These are phyloP conservation scores for Podospora anserina DNA, from an alignment of 495 filamentous ascomycete genomes.

Conservation along the genomic window DNA sequence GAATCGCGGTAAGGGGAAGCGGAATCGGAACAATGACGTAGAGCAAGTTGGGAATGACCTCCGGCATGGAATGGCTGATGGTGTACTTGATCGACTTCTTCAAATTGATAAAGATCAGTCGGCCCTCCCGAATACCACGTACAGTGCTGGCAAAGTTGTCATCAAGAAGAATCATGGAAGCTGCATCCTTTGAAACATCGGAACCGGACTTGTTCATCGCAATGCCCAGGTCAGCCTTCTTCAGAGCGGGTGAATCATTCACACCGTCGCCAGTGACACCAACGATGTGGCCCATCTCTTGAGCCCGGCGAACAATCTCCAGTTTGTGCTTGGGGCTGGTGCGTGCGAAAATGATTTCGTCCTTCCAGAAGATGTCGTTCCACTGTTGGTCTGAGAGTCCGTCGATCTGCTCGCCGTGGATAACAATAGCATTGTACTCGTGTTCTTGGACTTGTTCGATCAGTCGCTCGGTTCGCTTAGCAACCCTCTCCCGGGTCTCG, in stretches of 20 bases:
- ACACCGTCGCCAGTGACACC: conserved; percentile 91
- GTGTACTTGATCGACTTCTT: conserved; percentile 52
- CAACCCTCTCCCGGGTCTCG: conserved; percentile 27
- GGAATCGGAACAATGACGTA: conserved; percentile 24
- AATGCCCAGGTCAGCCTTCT: conserved; percentile 79
- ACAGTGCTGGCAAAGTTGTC: conserved; percentile 86
- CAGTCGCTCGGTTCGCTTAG: conserved; percentile 31
- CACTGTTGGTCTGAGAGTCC: conserved; percentile 61
- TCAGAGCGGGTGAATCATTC: conserved; percentile 80
- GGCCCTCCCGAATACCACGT: conserved; percentile 59
- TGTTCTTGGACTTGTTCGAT: conserved; percentile 31
- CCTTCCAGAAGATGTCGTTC: conserved; percentile 47
- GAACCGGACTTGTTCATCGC: conserved; percentile 75
- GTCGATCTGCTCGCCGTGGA: conserved; percentile 69
- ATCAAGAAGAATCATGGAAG: conserved; percentile 74
- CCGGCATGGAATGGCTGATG: conserved; percentile 21
- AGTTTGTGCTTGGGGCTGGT: conserved; percentile 74
- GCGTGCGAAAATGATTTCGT: conserved; percentile 58
- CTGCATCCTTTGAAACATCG: conserved; percentile 85
- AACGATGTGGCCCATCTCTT: conserved; percentile 53
- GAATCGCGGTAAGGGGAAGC: conserved; percentile 20
- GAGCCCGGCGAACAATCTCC: conserved; percentile 63
- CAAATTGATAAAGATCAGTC: conserved; percentile 64
- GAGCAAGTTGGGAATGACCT: conserved; percentile 23
- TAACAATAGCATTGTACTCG: conserved; percentile 45